phyloP scores from a whole-genome alignment of 1,139 yeast species.

The Sugiyamaella japonica region DNA sequence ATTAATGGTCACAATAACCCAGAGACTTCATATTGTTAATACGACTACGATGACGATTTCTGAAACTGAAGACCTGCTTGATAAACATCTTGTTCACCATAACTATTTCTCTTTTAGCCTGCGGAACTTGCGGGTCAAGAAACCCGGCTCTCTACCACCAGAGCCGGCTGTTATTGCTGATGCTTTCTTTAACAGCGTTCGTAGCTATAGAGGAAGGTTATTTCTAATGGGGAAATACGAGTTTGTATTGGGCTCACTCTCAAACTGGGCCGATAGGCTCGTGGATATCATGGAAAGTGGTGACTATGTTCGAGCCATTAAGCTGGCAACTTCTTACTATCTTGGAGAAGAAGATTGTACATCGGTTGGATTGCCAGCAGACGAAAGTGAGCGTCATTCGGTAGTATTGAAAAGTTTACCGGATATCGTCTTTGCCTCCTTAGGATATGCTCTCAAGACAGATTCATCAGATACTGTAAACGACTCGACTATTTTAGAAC shows the following conservation, averaged over 20 bases:
- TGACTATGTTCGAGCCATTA: slow-evolving; percentile 56
- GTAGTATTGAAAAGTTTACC: slow-evolving; percentile 57
- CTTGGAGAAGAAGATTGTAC: slow-evolving; percentile 50
- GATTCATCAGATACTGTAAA: slow-evolving; percentile 19
- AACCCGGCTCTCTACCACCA: slow-evolving; percentile 21
- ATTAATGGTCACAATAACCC: slow-evolving; percentile 52
- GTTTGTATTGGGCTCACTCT: slow-evolving; percentile 55
- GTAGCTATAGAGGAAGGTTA: slow-evolving; percentile 47
- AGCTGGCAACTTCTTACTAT: slow-evolving; percentile 56
- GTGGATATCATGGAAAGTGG: slow-evolving; percentile 50
- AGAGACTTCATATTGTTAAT: slow-evolving; percentile 48
- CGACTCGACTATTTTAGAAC: slow-evolving; percentile 23
- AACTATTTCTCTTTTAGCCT: slow-evolving; percentile 40
- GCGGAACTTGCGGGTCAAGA: slow-evolving; percentile 29
- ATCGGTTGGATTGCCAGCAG: slow-evolving; percentile 54
- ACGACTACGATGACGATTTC: slow-evolving; percentile 43
- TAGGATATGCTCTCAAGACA: slow-evolving; percentile 41
- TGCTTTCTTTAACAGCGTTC: slow-evolving; percentile 43
- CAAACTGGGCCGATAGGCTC: slow-evolving; percentile 74
- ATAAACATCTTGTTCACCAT: slow-evolving; percentile 48
- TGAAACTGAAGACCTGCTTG: slow-evolving; percentile 47
- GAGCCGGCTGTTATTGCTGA: slow-evolving; percentile 38
- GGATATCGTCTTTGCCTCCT: slow-evolving; percentile 55
- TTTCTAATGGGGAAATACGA: slow-evolving; percentile 53
- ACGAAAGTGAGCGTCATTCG: slow-evolving; percentile 46